Evolutionary conservation across 176 grass and related monocot genomes (phyloP).

Genomic region (Musa schizocarpa): DNA sequence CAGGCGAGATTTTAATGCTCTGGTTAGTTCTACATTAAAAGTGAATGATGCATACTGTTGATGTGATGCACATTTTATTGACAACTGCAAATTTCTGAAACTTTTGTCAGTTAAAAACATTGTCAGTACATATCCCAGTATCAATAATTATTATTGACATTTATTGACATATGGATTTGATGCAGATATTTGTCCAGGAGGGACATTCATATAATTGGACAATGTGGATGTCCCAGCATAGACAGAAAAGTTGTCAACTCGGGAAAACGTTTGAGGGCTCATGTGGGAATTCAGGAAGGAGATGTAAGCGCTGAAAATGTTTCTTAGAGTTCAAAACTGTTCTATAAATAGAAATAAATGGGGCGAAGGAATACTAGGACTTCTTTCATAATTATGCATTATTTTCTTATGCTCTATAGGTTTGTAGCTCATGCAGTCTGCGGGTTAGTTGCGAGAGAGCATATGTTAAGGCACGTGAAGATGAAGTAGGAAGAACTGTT

Average conservation of each 20-base stretch:
- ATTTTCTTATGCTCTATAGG: slow-evolving; percentile 42
- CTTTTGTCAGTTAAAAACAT: no score
- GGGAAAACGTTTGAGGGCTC: slow-evolving; percentile 62
- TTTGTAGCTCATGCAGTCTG: slow-evolving; percentile 81
- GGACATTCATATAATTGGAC: slow-evolving; percentile 43
- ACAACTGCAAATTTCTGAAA: no score
- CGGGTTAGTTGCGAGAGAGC: slow-evolving; percentile 76
- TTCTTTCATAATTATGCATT: background rate
- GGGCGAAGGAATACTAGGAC: background rate
- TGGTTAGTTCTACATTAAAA: no score
- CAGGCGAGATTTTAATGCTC: no score
- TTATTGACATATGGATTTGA: slow-evolving; percentile 1
- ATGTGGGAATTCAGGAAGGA: slow-evolving; percentile 83
- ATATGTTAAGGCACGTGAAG: slow-evolving; percentile 61
- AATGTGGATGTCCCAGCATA: slow-evolving; percentile 58
- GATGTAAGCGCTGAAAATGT: slow-evolving; percentile 36
- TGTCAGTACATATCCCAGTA: no score
- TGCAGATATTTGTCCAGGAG: slow-evolving; percentile 74
- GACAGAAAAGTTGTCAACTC: slow-evolving; percentile 89
- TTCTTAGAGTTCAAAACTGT: slow-evolving; percentile 1
- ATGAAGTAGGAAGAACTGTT: slow-evolving; percentile 78
- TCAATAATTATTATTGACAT: background rate
- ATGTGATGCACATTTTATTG: no score
- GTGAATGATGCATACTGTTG: no score
- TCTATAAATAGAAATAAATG: background rate